Evolutionary conservation across 2,329 filamentous ascomycete genomes (phyloP), one percentile per base, ranked within the genome.

Genomic region (Scopulariopsis brevicaulis): DNA sequence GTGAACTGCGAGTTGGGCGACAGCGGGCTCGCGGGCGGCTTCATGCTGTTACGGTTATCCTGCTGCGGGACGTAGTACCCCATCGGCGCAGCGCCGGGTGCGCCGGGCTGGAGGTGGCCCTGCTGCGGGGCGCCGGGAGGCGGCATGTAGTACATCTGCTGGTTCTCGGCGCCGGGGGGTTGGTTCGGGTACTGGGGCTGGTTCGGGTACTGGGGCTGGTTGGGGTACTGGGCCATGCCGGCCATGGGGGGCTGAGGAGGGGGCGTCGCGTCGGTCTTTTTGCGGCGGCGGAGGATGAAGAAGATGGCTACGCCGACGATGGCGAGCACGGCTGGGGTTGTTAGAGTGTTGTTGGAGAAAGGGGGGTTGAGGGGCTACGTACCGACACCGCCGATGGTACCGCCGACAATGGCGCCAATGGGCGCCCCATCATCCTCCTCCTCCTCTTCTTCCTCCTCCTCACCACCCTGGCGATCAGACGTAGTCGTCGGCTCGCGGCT

Each of bases 361-460:
- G 54, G 14, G 24, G 12, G 8, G 7, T 55, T 4, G 54, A 48
- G 37, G 37, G 3, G 25, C 3, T 18, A 52, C 55, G 35, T 53
- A 57, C 55, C 55, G 50, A 57, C 20, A 20, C 55, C 55, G 8
- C 55, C 55, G 14, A 57, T 57, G n/a, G 48, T 43, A 43, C 55
- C 55, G 8, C 55, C 55, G 6, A 57, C 55, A 43, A 57, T 57
- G 46, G 55, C 55, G 20, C 55, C 55, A n/a, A 53, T 32, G 5
- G 55, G 55, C 14, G 55, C 48, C 8, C 55, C 55, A 6, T 46
- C 46, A 12, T 51, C 34, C 10, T 32, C 28, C 3, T 32, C 35
- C 20, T 55, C 35, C 20, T 55, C 37, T 14, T 46, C 15, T 37
- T 55, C 22, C n/a, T 24, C 46, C 8, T 22, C 18, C 3, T 22